Evolutionary conservation across 2,329 filamentous ascomycete genomes (phyloP), one percentile per base, ranked within the genome.

Genomic region (Rutstroemia sp.): DNA sequence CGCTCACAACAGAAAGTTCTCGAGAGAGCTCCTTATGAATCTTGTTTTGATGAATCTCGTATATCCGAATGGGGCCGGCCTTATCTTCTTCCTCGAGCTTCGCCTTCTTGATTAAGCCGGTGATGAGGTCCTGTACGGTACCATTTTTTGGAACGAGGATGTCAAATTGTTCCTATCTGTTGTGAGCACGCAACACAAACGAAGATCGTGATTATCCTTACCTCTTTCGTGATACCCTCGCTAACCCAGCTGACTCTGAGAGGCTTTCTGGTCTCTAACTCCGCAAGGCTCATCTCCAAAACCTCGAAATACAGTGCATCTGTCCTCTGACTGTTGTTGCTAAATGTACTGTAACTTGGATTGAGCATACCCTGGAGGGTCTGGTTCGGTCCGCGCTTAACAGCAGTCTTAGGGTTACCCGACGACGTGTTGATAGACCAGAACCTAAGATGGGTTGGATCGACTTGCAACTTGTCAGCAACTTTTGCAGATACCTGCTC

Each of bases 291-390:
- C 77, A 96, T 95, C 61, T 99, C 94, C 42, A 99, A 75, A 27
- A 97, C 83, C 70, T 99, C 94, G 68, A 92, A 99, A 71, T 86
- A 97, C 52, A 99, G 77, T 0, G 87, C 83, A 71, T 97, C 92
- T 19, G 80, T 74, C 54, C 85, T 81, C 67, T 91, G 88, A 34
- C 79, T 84, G 56, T 81, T 80, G 63, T 84, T 88, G 51, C 86
- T 79, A 63, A 90, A 87, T 10, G 80, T 80, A 62, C 83, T 84
- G 53, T 88, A 89, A 52, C 86, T 82, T 10, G 88, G 86, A 59
- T 83, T 85, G 16, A 99, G 78, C 46, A 97, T 95, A 60, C 83
- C 84, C 52, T 81, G 79, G 12, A 99, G 76, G n/a, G 79, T 95
- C 57, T 86, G 81, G 58, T 69, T 48, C 23, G 39, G 79, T 70